phyloP scores from a whole-genome alignment of 192 early-diverging fungal species.

The Gaertneriomyces sp. region DNA sequence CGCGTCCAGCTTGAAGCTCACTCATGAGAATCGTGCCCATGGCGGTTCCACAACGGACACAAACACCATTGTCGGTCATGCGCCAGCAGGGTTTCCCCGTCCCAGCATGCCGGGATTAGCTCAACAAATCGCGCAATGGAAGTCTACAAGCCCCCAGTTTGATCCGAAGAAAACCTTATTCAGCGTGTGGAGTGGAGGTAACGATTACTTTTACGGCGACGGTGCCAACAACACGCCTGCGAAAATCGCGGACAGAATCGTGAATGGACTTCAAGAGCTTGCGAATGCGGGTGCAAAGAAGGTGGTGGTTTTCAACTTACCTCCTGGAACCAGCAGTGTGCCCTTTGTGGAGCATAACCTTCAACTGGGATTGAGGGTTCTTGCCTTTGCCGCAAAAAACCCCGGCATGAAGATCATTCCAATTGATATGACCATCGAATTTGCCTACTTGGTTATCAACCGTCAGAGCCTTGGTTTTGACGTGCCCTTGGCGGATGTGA shows the following conservation, averaged over 20 bases:
- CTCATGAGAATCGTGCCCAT: slow-evolving; percentile 39
- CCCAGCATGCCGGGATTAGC: background rate
- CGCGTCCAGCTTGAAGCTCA: slow-evolving; percentile 2
- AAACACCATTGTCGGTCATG: background rate
- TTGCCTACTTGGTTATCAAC: slow-evolving; percentile 4
- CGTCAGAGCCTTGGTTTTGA: background rate
- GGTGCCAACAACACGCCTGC: background rate
- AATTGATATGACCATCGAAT: slow-evolving; percentile 9
- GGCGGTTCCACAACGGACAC: slow-evolving; percentile 38
- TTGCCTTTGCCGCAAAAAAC: background rate
- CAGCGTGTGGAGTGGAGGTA: slow-evolving; percentile 1
- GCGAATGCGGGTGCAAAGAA: slow-evolving; percentile 4
- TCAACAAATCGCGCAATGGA: background rate
- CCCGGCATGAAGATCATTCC: background rate
- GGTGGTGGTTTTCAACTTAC: slow-evolving; percentile 1
- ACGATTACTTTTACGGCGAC: background rate
- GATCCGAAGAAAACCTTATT: slow-evolving; percentile 6
- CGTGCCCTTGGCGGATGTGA: background rate
- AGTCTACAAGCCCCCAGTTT: background rate
- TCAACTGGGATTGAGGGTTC: background rate
- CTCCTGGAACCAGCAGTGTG: background rate
- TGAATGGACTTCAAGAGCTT: background rate
- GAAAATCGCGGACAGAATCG: background rate
- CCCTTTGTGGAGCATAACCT: slow-evolving; percentile 5
- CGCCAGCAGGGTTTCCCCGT: background rate